A percentile compares a stretch with the other conserved stretches of the same genome.
Evolutionary conservation across 495 filamentous ascomycete genomes (phyloP).

Genomic region (Neurospora sp.): DNA sequence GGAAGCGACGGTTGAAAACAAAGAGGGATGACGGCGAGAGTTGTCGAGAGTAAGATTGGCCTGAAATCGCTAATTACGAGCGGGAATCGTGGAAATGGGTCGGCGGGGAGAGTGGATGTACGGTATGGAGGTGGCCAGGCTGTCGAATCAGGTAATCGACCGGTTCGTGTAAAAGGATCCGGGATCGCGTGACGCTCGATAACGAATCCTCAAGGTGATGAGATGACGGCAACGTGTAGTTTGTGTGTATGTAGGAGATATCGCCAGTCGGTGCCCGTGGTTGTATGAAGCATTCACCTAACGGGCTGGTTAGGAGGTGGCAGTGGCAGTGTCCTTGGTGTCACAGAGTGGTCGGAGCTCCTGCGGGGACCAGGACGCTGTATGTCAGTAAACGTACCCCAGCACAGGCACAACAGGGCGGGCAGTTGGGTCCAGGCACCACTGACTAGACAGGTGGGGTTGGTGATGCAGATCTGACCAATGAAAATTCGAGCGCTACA

Average conservation of each 20-base stretch:
- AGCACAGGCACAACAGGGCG: background rate
- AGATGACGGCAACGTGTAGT: background rate
- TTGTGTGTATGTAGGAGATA: background rate
- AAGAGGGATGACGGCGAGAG: background rate
- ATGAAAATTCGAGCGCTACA: background rate
- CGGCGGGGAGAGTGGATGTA: background rate
- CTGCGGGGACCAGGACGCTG: conserved; percentile 11
- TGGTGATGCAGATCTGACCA: background rate
- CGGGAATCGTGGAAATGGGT: background rate
- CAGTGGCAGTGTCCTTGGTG: background rate
- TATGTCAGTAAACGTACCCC: background rate
- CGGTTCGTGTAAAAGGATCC: background rate
- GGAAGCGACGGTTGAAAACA: background rate
- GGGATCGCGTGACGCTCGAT: background rate
- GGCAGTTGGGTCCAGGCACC: background rate
- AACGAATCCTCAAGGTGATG: background rate
- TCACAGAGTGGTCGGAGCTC: conserved; percentile 13
- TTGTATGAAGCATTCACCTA: background rate
- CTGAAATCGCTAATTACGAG: background rate
- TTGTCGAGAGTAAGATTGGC: background rate
- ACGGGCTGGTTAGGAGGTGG: background rate
- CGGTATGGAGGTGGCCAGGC: background rate
- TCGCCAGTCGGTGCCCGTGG: background rate
- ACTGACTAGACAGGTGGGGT: background rate
- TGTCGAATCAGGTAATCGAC: background rate